Evolutionary conservation across 2,329 filamentous ascomycete species (phyloP).

Genomic region (Colletotrichum aenigma): DNA sequence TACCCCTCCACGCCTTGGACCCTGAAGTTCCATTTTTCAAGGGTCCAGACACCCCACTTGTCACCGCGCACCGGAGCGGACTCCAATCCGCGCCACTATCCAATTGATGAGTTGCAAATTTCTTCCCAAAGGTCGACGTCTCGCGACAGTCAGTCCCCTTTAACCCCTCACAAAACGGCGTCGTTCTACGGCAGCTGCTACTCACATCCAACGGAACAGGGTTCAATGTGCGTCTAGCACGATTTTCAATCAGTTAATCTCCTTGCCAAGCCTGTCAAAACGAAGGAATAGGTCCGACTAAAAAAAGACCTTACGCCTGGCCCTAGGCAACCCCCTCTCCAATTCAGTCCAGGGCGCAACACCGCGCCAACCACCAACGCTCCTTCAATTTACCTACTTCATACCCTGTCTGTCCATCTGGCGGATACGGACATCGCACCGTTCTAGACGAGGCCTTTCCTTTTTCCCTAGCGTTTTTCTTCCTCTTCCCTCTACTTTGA

Average conservation of each 20-base stretch:
- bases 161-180: slow-evolving; percentile 9
- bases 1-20: slow-evolving; percentile 19
- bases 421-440: background rate
- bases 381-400: background rate
- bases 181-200: background rate
- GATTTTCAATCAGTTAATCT: background rate
- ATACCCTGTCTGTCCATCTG: background rate
- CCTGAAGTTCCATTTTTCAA: slow-evolving; percentile 22
- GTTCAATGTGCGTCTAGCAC: background rate
- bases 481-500: background rate
- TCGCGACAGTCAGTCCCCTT: background rate
- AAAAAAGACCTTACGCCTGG: background rate
- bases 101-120: slow-evolving; percentile 18
- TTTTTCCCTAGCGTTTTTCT: background rate
- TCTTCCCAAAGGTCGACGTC: slow-evolving; percentile 2
- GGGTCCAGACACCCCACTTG: slow-evolving; percentile 19
- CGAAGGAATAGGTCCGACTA: background rate
- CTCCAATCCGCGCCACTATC: slow-evolving; percentile 13
- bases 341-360: background rate
- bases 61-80: slow-evolving; percentile 10
- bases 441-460: background rate
- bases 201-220: background rate
- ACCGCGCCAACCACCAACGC: background rate
- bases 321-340: background rate
- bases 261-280: background rate